phyloP scores from a whole-genome alignment of 257 asterid genomes.

The Verbascum thapsus region DNA sequence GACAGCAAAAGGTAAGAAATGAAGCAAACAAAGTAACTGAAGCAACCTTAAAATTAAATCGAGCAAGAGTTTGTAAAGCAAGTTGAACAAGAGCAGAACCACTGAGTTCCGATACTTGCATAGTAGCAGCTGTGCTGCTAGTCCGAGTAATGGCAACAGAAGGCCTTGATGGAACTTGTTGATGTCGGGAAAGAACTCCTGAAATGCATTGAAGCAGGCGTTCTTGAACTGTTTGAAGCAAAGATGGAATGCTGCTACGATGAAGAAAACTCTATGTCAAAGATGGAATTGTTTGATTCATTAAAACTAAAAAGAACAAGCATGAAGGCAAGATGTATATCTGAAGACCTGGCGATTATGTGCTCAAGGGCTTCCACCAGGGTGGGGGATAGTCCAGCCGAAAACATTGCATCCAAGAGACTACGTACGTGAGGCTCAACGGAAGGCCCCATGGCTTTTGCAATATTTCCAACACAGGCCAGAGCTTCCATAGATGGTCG shows the following conservation, averaged over 20 bases:
- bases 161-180: slow-evolving; percentile 69
- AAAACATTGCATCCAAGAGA: slow-evolving; percentile 96
- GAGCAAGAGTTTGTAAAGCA: slow-evolving; percentile 90
- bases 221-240: slow-evolving; percentile 86
- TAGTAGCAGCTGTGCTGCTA: slow-evolving; percentile 54
- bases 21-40: slow-evolving; percentile 17
- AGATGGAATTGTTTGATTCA: slow-evolving; percentile 20
- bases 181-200: slow-evolving; percentile 76
- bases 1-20: slow-evolving; percentile 11
- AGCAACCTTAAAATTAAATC: slow-evolving; percentile 81
- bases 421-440: slow-evolving; percentile 87
- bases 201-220: slow-evolving; percentile 92
- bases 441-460: slow-evolving; percentile 93
- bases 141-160: slow-evolving; percentile 56
- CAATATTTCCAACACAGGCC: slow-evolving; percentile 98
- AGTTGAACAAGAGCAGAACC: slow-evolving; percentile 93
- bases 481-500: slow-evolving; percentile 94
- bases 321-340: slow-evolving; percentile 26
- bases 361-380: slow-evolving; percentile 88
- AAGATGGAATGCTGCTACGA: slow-evolving; percentile 78
- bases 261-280: slow-evolving; percentile 33
- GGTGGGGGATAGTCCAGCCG: slow-evolving; percentile 79
- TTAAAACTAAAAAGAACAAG: slow-evolving; percentile 22
- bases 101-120: slow-evolving; percentile 78
- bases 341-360: slow-evolving; percentile 70